These are phyloP conservation scores for Lentinula edodes DNA, from an alignment of 768 basidiomycete species.

Conservation along the genomic window DNA sequence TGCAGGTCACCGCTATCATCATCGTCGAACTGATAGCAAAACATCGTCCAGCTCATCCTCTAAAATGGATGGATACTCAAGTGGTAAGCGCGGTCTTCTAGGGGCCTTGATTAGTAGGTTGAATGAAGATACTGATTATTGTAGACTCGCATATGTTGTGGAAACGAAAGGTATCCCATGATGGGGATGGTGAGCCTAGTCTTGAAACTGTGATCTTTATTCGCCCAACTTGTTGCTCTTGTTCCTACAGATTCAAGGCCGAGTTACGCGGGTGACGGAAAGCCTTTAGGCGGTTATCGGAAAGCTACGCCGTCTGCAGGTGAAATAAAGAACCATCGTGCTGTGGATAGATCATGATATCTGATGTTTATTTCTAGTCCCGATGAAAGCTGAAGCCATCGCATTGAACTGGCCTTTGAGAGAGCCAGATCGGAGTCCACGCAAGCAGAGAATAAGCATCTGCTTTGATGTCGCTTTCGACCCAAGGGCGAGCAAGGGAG, in stretches of 20 bases:
- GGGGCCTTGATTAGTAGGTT: not conserved
- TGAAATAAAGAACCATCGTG: not conserved
- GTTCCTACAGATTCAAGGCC: not conserved
- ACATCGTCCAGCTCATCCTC: constrained; percentile 1
- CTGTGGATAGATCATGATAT: not conserved
- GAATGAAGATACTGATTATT: not conserved
- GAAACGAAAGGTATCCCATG: not conserved
- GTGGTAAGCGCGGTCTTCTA: not conserved
- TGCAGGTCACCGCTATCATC: not conserved
- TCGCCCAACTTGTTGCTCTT: not conserved
- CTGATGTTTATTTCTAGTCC: not conserved
- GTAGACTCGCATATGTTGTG: constrained; percentile 2
- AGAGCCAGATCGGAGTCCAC: not conserved
- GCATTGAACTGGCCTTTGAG: constrained; percentile 5
- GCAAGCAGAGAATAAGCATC: not conserved
- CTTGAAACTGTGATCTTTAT: not conserved
- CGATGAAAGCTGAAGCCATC: constrained; percentile 5
- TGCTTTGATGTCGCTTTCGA: constrained; percentile 6
- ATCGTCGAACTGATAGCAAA: not conserved
- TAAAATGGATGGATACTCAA: constrained; percentile 4
- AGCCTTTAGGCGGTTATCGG: not conserved
- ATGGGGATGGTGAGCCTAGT: not conserved
- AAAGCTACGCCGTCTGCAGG: not conserved
- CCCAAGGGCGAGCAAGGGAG: not conserved
- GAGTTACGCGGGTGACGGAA: not conserved